Evolutionary conservation across 805 yeast species (phyloP).

Genomic region (Lipomyces chichibuensis): DNA sequence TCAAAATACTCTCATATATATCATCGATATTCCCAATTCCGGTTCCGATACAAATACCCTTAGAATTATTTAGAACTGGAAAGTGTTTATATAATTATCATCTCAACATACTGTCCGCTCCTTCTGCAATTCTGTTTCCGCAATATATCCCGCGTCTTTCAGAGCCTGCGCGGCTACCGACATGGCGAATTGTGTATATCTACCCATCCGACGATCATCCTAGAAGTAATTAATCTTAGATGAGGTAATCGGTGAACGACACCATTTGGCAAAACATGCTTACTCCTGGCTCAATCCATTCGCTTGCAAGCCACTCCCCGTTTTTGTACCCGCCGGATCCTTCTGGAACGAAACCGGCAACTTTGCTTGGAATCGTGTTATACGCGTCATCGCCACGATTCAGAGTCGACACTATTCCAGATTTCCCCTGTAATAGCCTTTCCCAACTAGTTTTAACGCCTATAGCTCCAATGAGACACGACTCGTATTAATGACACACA

Average conservation of each 20-base stretch:
- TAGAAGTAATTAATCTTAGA: constrained; percentile 17
- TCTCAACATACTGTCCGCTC: constrained; percentile 40
- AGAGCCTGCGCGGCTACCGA: constrained; percentile 80
- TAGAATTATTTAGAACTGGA: background rate
- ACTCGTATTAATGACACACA: background rate
- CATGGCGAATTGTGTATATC: constrained; percentile 76
- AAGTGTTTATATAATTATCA: constrained; percentile 32
- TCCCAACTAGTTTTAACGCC: constrained; percentile 44
- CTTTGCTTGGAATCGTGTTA: constrained; percentile 65
- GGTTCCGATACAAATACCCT: constrained; percentile 88
- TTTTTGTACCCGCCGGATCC: constrained; percentile 47
- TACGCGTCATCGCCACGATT: constrained; percentile 52
- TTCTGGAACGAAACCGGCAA: constrained; percentile 73
- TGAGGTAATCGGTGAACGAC: background rate
- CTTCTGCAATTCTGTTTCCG: constrained; percentile 42
- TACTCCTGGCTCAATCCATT: constrained; percentile 51
- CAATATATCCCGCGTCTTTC: constrained; percentile 61
- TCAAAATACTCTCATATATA: constrained; percentile 62
- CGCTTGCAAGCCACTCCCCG: constrained; percentile 56
- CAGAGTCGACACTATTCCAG: constrained; percentile 45
- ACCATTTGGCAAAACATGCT: background rate
- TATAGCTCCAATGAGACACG: background rate
- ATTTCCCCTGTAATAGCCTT: constrained; percentile 42
- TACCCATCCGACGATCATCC: constrained; percentile 65
- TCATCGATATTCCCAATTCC: constrained; percentile 90